These are phyloP conservation scores for Acaromyces ingoldii DNA, from an alignment of 1,284 basidiomycete species.

Conservation along the genomic window DNA sequence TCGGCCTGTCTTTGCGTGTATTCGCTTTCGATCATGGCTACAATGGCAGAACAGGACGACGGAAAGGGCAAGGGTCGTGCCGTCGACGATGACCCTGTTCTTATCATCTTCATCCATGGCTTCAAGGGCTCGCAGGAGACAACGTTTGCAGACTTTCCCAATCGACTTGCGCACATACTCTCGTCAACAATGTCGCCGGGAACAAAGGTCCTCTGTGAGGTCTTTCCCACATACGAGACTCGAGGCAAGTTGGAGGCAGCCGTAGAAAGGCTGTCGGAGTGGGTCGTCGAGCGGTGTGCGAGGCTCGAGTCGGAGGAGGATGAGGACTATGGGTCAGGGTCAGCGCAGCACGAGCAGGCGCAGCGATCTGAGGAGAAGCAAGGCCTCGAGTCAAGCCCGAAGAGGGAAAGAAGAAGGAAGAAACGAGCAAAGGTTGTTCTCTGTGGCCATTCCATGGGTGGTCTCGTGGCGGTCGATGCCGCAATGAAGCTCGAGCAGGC, in stretches of 20 bases:
- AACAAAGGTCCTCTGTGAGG: slow-evolving; percentile 64
- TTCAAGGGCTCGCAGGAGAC: slow-evolving; percentile 68
- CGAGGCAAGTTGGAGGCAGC: slow-evolving; percentile 42
- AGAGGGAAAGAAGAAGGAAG: slow-evolving; percentile 33
- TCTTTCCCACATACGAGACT: slow-evolving; percentile 88
- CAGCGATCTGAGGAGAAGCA: not conserved
- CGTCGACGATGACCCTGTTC: too few species aligned
- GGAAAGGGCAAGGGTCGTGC: too few species aligned
- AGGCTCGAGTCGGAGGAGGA: slow-evolving; percentile 1
- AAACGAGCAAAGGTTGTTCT: slow-evolving; percentile 69
- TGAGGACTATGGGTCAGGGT: not conserved
- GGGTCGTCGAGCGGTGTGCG: too few species aligned
- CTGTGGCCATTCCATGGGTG: slow-evolving; percentile 69
- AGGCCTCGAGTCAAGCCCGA: slow-evolving; percentile 6
- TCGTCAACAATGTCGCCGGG: slow-evolving; percentile 55
- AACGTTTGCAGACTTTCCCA: slow-evolving; percentile 71
- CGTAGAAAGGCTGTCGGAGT: slow-evolving; percentile 25
- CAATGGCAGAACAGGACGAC: too few species aligned
- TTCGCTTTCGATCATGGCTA: too few species aligned
- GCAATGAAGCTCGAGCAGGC: slow-evolving; percentile 53
- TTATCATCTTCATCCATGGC: slow-evolving; percentile 47
- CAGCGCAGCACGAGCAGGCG: not conserved
- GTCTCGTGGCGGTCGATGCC: slow-evolving; percentile 70
- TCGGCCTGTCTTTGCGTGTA: too few species aligned
- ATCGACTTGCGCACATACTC: slow-evolving; percentile 71